Conservation (phyloP, 345 rosid species). For the Eucalyptus erythrocorys region DNA sequence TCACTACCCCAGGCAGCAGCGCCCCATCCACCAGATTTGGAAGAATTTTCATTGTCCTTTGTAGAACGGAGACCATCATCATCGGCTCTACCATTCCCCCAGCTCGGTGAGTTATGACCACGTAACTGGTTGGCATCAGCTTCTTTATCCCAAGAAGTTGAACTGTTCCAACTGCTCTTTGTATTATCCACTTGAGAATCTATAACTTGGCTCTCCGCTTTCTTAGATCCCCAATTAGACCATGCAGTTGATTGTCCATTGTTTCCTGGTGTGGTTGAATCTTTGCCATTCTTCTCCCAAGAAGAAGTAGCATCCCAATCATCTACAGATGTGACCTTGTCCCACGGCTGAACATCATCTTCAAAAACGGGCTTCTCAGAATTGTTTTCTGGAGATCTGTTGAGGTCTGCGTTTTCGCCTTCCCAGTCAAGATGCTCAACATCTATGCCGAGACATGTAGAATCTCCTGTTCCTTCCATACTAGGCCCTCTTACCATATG, state of each 20-base stretch:
- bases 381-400: conserved; percentile 58
- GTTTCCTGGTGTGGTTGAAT: background rate
- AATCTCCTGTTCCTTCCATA: conserved; percentile 10
- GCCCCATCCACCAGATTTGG: background rate
- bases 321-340: background rate
- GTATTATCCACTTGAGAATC: background rate
- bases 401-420: conserved; percentile 49
- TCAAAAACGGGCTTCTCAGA: conserved; percentile 53
- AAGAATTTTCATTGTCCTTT: background rate
- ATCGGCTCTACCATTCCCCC: background rate
- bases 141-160: background rate
- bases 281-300: background rate
- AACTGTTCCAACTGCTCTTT: background rate
- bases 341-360: conserved; percentile 52
- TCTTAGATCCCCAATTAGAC: background rate
- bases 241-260: background rate
- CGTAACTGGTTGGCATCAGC: background rate
- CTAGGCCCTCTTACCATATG: conserved; percentile 49
- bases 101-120: background rate
- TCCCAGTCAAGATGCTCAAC: conserved; percentile 44
- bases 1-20: background rate
- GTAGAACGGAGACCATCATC: background rate
- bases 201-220: background rate
- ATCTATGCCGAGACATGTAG: conserved; percentile 73
- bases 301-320: conserved; percentile 7